Base-by-base conservation (phyloP, 805 yeast genomes). In the Jamesozyma piceae region DNA sequence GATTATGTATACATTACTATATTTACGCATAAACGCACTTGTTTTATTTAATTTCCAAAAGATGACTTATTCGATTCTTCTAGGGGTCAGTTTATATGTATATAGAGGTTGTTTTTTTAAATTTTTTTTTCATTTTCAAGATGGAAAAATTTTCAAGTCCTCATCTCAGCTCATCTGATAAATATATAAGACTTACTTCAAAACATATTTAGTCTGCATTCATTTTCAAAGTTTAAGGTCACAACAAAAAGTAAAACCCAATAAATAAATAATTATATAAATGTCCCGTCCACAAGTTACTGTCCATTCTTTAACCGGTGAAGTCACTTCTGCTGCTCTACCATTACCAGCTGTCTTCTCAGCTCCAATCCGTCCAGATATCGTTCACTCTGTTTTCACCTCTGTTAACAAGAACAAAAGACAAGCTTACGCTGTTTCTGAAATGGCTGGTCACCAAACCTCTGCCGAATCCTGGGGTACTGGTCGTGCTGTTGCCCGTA, bases 391-490 rank as follows among this genome's bases (percentile, higher is more conserved):
- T 69, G 99, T 92, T 64, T 92, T 88, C 84, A 85, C 89, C 71
- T 83, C 89, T 70, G 87, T 92, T 64, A 89, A 89, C 94, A 92
- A 92, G 92, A 92, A 92, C 95, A 90, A 90, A 88, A 88, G 99
- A 77, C 99, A 92, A 78, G 97, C 99, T 74, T 92, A 92, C 83
- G 96, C 99, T 71, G 98, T 92, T 64, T 82, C 97, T 64, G 88
- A 81, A 71, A 85, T 88, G 77, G 98, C 98, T 68, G 98, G 98
- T 78, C 95, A 87, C 82, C 97, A 92, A 79, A 89, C 97, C 75
- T 90, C 97, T 54, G 98, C 98, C 72, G 97, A 88, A 78, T 92
- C 98, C 55, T 92, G 98, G 98, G 98, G 98, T 88, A 92, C 98
- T 65, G 98, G 98, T 81, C 89, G 98, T 80, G 98, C 98, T 75